Conservation (phyloP, 495 filamentous ascomycete genomes). For the Haplographium delicatum region DNA sequence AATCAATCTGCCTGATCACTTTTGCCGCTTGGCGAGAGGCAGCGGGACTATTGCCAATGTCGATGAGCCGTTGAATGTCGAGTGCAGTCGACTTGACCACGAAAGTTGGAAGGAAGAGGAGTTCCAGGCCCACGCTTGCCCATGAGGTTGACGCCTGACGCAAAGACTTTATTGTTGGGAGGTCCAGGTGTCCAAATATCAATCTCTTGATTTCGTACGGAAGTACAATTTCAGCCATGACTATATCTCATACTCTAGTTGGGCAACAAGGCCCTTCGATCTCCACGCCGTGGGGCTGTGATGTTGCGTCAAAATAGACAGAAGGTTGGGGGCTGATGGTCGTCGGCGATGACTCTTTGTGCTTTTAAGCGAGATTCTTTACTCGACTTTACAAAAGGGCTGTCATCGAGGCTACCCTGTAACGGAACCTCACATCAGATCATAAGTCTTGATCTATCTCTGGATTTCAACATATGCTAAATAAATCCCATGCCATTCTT, state of each 20-base stretch:
- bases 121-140: constrained; percentile 10
- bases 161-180: constrained; percentile 11
- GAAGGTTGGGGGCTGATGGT: too few relatives aligned
- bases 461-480: too few relatives aligned
- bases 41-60: constrained; percentile 1
- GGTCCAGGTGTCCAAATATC: constrained; percentile 10
- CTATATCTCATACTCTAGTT: neutral
- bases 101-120: constrained; percentile 15
- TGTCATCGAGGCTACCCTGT: too few relatives aligned
- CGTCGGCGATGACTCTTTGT: neutral
- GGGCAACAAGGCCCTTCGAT: neutral
- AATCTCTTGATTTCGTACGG: constrained; percentile 18
- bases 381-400: too few relatives aligned
- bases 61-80: constrained; percentile 11
- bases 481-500: neutral
- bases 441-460: too few relatives aligned
- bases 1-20: constrained; percentile 9
- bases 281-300: neutral
- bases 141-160: constrained; percentile 17
- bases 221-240: too few relatives aligned
- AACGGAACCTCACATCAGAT: too few relatives aligned
- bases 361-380: too few relatives aligned
- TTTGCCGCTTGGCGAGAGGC: constrained; percentile 4
- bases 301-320: too few relatives aligned
- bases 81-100: constrained; percentile 1